Evolutionary conservation across 495 filamentous ascomycete species (phyloP).

Genomic region (Chaetomidium leptoderma): DNA sequence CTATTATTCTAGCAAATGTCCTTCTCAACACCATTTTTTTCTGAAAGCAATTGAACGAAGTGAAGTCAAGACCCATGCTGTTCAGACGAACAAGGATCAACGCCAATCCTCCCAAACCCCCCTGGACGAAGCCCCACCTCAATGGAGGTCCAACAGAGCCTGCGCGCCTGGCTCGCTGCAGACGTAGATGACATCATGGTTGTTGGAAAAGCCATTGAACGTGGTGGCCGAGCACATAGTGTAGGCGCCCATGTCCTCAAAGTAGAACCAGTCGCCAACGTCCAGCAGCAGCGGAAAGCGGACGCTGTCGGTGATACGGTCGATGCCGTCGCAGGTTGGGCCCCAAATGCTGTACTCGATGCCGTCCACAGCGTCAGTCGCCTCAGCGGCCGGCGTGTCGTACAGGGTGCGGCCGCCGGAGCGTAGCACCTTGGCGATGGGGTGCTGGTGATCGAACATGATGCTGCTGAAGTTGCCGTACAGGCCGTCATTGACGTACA

Average conservation of each 20-base stretch:
- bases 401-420: conserved; percentile 52
- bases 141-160: conserved; percentile 57
- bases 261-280: conserved; percentile 96
- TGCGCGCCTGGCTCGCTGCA: conserved; percentile 84
- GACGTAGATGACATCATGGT: conserved; percentile 88
- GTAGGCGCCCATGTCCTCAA: conserved; percentile 98
- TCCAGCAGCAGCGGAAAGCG: conserved; percentile 68
- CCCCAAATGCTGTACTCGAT: conserved; percentile 94
- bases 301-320: conserved; percentile 78
- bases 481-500: conserved; percentile 93
- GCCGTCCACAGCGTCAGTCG: conserved; percentile 29
- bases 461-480: conserved; percentile 99
- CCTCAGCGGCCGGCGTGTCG: conserved; percentile 38
- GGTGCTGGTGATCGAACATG: conserved; percentile 97
- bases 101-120: background rate
- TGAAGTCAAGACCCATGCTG: background rate
- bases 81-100: background rate
- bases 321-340: conserved; percentile 95
- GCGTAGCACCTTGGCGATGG: conserved; percentile 73
- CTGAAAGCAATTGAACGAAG: background rate
- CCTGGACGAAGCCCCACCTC: background rate
- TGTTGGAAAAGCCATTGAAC: conserved; percentile 97
- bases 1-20: background rate
- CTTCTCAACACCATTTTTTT: conserved; percentile 2
- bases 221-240: conserved; percentile 93